phyloP scores from a whole-genome alignment of 2,329 filamentous ascomycete species.

The Phialophora verrucosa region DNA sequence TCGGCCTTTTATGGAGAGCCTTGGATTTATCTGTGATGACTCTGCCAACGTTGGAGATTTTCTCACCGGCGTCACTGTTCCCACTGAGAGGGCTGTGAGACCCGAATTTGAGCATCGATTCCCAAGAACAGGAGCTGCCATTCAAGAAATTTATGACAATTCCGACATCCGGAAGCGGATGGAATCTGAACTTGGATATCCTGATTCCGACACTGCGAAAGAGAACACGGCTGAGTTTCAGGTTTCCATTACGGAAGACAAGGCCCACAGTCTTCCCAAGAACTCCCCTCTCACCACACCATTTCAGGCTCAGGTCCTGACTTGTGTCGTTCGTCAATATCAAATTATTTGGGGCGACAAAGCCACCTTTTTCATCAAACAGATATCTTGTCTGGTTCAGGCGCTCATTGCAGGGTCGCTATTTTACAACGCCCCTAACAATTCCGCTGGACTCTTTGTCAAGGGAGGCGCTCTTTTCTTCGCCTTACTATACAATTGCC shows the following conservation, averaged over 20 bases:
- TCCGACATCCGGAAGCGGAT: constrained; percentile 59
- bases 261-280: constrained; percentile 59
- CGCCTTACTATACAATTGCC: constrained; percentile 64
- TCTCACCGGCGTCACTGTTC: constrained; percentile 68
- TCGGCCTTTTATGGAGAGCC: constrained; percentile 66
- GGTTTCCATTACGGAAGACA: constrained; percentile 60
- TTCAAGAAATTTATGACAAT: constrained; percentile 59
- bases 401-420: constrained; percentile 69
- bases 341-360: constrained; percentile 71
- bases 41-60: constrained; percentile 70
- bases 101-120: constrained; percentile 52
- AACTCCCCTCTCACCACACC: constrained; percentile 62
- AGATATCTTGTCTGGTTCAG: constrained; percentile 61
- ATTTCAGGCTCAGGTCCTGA: constrained; percentile 61
- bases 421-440: constrained; percentile 67
- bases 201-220: constrained; percentile 56
- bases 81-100: constrained; percentile 54
- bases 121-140: constrained; percentile 51
- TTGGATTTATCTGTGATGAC: constrained; percentile 67
- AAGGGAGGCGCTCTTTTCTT: constrained; percentile 70
- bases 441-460: constrained; percentile 65
- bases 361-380: constrained; percentile 67
- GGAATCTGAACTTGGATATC: constrained; percentile 64
- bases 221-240: constrained; percentile 61
- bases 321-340: constrained; percentile 65